Evolutionary conservation across 805 yeast species (phyloP).

Genomic region (Suhomyces pyralidae): DNA sequence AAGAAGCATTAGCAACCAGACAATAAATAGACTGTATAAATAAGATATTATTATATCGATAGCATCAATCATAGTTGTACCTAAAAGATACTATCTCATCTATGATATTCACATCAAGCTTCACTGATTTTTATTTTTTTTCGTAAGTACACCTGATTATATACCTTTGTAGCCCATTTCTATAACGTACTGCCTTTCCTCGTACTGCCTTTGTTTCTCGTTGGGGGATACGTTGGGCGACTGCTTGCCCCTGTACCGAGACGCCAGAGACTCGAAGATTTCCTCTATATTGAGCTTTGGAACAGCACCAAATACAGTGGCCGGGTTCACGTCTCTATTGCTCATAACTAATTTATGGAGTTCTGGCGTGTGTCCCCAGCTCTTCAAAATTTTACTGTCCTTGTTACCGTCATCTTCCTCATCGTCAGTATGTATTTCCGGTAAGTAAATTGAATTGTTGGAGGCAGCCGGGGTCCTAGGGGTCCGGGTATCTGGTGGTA

Average conservation of each 20-base stretch:
- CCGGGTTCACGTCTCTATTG: slow-evolving; percentile 54
- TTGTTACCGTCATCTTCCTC: slow-evolving; percentile 25
- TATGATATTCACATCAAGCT: no score
- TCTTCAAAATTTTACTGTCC: slow-evolving; percentile 19
- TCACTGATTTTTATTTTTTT: no score
- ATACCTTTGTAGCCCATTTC: slow-evolving; percentile 39
- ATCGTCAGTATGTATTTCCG: slow-evolving; percentile 42
- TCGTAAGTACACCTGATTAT: not conserved
- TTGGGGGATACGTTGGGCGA: slow-evolving; percentile 42
- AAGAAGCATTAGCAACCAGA: slow-evolving; percentile 50
- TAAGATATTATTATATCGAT: not conserved
- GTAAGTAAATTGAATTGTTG: slow-evolving; percentile 23
- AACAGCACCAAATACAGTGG: slow-evolving; percentile 68
- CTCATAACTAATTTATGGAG: slow-evolving; percentile 24
- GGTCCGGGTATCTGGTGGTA: not conserved
- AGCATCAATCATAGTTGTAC: not conserved
- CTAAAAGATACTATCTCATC: not conserved
- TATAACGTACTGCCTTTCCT: slow-evolving; percentile 45
- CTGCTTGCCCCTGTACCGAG: slow-evolving; percentile 53
- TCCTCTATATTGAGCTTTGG: slow-evolving; percentile 68
- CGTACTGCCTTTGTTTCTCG: slow-evolving; percentile 41
- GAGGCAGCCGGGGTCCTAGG: slow-evolving; percentile 13
- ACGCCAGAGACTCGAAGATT: slow-evolving; percentile 52
- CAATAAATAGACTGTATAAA: not conserved
- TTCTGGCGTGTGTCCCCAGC: slow-evolving; percentile 42